Evolutionary conservation across 2,329 filamentous ascomycete species (phyloP).

Genomic region (Verticillium klebahnii): DNA sequence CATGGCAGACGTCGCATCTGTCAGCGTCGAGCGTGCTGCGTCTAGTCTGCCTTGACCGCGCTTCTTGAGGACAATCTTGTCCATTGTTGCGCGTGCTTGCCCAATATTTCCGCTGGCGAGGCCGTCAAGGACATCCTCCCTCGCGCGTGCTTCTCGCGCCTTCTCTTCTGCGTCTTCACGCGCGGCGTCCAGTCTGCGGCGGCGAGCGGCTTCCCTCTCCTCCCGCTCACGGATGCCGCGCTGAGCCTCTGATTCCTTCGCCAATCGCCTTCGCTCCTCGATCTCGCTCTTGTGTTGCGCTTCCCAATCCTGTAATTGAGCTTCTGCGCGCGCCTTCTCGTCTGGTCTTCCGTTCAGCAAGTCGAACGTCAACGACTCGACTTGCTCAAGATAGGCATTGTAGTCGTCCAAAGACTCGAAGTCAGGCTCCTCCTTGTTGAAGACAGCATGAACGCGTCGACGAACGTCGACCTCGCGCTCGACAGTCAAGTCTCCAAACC

Average conservation of each 20-base stretch:
- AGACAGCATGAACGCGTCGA: conserved; percentile 69
- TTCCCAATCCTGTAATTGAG: conserved; percentile 56
- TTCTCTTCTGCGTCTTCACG: conserved; percentile 69
- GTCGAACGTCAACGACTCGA: conserved; percentile 87
- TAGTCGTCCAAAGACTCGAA: conserved; percentile 80
- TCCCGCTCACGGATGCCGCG: conserved; percentile 51
- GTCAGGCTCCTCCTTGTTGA: conserved; percentile 87
- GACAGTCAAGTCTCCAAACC: conserved; percentile 81
- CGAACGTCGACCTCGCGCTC: conserved; percentile 94
- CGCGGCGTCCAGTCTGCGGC: conserved; percentile 58
- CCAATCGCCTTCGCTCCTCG: conserved; percentile 54
- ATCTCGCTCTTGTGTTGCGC: conserved; percentile 66
- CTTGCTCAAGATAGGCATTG: conserved; percentile 92
- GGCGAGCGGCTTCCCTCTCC: conserved; percentile 62
- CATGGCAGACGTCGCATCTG: conserved; percentile 31
- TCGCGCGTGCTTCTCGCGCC: conserved; percentile 55
- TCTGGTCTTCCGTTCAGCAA: conserved; percentile 69
- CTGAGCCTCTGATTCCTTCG: conserved; percentile 50
- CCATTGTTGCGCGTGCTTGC: conserved; percentile 53
- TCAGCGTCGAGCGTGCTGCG: conserved; percentile 23
- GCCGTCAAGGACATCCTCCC: conserved; percentile 65
- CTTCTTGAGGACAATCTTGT: conserved; percentile 68
- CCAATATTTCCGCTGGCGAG: conserved; percentile 58
- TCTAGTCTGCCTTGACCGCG: conserved; percentile 48
- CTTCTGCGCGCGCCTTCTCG: conserved; percentile 45